phyloP scores from a whole-genome alignment of 2,329 filamentous ascomycete species.

The Trichoderma breve region DNA sequence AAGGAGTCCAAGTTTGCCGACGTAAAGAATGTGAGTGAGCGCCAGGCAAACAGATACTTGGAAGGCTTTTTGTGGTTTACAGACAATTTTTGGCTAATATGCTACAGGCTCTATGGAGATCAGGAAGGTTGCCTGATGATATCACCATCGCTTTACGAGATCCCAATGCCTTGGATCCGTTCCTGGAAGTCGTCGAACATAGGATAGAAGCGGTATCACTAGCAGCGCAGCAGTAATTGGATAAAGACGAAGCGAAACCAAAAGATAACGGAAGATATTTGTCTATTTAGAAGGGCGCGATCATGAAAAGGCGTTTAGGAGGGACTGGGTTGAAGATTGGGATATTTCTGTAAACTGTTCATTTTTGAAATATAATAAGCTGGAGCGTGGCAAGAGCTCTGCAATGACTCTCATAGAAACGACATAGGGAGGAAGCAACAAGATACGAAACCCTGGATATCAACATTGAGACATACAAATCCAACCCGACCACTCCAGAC shows the following conservation, averaged over 20 bases:
- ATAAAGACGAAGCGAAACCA: background rate
- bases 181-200: constrained; percentile 70
- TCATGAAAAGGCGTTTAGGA: constrained; percentile 7
- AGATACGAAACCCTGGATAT: constrained; percentile 14
- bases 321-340: background rate
- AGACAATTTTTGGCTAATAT: background rate
- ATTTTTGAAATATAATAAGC: background rate
- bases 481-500: constrained; percentile 5
- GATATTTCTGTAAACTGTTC: background rate
- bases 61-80: background rate
- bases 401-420: background rate
- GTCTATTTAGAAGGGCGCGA: background rate
- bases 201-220: constrained; percentile 52
- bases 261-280: background rate
- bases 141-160: constrained; percentile 75
- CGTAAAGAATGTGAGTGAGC: constrained; percentile 61
- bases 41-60: background rate
- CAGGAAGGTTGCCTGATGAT: constrained; percentile 62
- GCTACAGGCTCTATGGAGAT: constrained; percentile 47
- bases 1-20: constrained; percentile 78
- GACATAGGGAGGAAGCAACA: background rate
- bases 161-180: constrained; percentile 68
- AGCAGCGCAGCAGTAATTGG: background rate
- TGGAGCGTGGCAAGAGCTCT: background rate
- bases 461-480: constrained; percentile 10